Percentiles rank a stretch among this genome's conserved stretches.
Evolutionary conservation across 345 rosid genomes (phyloP).

Genomic region (Rhodamnia rubescens): DNA sequence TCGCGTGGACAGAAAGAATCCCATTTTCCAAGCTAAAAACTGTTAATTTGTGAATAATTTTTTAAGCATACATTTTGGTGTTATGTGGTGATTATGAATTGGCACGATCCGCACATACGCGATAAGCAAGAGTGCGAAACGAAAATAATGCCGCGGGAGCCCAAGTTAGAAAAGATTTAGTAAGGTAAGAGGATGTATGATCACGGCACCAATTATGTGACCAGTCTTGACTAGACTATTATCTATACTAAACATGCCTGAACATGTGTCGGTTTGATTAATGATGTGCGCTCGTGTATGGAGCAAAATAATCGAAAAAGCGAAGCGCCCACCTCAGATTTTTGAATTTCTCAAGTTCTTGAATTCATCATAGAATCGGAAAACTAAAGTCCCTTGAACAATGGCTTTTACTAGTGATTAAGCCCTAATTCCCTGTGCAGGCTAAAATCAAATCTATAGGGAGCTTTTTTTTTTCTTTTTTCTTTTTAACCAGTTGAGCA

Average conservation of each 20-base stretch:
- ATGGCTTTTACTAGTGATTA: background rate
- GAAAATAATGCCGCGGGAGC: background rate
- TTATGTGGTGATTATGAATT: background rate
- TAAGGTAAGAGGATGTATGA: background rate
- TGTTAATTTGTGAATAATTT: background rate
- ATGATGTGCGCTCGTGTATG: background rate
- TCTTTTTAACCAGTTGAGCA: too few relatives aligned
- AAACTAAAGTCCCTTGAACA: background rate
- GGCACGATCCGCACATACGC: background rate
- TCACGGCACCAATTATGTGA: background rate
- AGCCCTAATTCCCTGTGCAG: background rate
- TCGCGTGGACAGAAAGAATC: background rate
- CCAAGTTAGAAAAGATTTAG: background rate
- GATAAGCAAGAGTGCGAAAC: background rate
- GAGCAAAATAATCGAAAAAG: background rate
- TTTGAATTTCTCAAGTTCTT: background rate
- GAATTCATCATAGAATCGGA: background rate
- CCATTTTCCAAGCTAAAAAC: background rate
- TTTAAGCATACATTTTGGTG: background rate
- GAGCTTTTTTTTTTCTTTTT: too few relatives aligned
- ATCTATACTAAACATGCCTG: accelerated
- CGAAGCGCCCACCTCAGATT: accelerated
- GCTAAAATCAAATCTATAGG: background rate
- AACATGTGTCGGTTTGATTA: background rate
- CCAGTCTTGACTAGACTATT: background rate